These are phyloP conservation scores for Rhododendron ferrugineum DNA, from an alignment of 148 eudicot genomes.

Conservation along the genomic window DNA sequence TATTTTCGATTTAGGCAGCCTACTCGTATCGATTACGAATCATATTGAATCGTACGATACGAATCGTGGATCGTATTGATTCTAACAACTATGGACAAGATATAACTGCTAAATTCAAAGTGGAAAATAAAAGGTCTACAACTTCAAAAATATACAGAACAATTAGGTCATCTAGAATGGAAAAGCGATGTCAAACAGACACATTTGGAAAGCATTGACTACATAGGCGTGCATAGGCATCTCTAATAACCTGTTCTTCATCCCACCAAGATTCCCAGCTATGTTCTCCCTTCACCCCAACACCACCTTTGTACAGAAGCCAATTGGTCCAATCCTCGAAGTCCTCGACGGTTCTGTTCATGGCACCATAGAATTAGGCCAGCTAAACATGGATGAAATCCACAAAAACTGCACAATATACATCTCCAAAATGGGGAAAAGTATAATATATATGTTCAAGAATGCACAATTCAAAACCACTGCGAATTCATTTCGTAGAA, in stretches of 20 bases:
- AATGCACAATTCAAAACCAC: not conserved
- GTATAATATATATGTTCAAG: conserved; percentile 3
- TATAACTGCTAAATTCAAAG: not conserved
- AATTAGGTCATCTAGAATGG: not conserved
- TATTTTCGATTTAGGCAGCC: not conserved
- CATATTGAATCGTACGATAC: too few species aligned
- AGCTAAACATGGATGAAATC: not conserved
- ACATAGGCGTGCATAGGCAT: not conserved
- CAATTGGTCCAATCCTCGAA: conserved; percentile 98
- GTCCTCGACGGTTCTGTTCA: conserved; percentile 75
- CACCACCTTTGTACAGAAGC: conserved; percentile 97
- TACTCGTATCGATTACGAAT: too few species aligned
- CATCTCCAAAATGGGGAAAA: not conserved
- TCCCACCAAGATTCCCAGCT: conserved; percentile 99
- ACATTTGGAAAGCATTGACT: not conserved
- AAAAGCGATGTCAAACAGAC: not conserved
- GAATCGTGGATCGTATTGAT: too few species aligned
- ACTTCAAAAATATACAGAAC: not conserved
- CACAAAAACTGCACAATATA: not conserved
- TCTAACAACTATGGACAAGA: not conserved
- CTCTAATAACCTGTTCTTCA: conserved; percentile 65
- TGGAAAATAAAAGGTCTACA: not conserved
- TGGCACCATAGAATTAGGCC: not conserved
- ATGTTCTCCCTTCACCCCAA: conserved; percentile 92
- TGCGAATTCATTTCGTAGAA: not conserved